These are phyloP conservation scores for Porodaedalea pini DNA, from an alignment of 1,284 basidiomycete species.

Conservation along the genomic window DNA sequence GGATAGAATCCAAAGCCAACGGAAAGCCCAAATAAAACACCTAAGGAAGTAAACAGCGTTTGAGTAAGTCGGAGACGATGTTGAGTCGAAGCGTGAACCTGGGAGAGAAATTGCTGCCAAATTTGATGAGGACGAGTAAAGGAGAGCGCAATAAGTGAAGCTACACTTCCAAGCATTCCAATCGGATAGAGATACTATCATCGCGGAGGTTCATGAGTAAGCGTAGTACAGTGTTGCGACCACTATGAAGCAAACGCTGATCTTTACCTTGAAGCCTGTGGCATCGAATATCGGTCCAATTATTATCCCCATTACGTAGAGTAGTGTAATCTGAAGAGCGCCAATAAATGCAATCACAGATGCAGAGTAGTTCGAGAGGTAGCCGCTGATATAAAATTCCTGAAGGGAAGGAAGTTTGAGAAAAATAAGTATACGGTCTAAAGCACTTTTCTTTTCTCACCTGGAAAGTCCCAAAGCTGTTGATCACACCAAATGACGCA, in stretches of 20 bases:
- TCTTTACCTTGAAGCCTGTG: constrained; percentile 9
- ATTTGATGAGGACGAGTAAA: constrained; percentile 13
- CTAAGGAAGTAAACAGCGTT: background rate
- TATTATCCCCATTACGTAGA: constrained; percentile 6
- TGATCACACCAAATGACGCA: constrained; percentile 12
- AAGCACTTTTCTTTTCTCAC: background rate
- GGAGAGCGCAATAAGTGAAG: constrained; percentile 13
- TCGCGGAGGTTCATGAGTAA: background rate
- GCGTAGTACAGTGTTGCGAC: no score
- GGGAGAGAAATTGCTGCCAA: constrained; percentile 16
- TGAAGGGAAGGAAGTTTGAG: background rate
- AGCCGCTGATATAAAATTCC: constrained; percentile 3
- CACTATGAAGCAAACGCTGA: background rate
- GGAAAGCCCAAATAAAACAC: constrained; percentile 12
- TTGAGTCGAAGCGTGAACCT: background rate
- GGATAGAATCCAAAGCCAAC: constrained; percentile 11
- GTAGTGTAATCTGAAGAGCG: constrained; percentile 10
- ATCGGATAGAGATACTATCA: constrained; percentile 12
- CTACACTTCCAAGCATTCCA: constrained; percentile 5
- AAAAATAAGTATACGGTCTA: background rate
- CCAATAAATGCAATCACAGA: constrained; percentile 16
- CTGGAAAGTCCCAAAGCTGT: constrained; percentile 15
- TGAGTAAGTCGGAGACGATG: background rate
- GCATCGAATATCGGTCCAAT: constrained; percentile 16
- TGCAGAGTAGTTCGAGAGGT: constrained; percentile 7